Evolutionary conservation across 2,329 filamentous ascomycete genomes (phyloP), one percentile per base, ranked within the genome.

Genomic region (Aspergillus pseudoviridinutans): DNA sequence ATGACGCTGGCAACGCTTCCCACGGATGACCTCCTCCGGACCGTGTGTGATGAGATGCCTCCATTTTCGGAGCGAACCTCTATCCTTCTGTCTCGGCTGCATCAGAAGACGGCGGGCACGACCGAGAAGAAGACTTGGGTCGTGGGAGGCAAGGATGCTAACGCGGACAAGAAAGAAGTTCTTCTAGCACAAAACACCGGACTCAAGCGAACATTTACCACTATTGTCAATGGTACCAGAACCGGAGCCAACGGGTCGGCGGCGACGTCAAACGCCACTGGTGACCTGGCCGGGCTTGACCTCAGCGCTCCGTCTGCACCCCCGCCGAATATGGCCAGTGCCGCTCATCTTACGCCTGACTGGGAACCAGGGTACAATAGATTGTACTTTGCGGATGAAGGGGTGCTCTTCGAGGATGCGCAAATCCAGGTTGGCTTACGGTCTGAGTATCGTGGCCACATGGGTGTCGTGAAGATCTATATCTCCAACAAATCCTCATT

Each of bases 111-210:
- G 68, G 90, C 89, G 50, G 90, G 89, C 59, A 94, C 91, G 14
- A 96, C 91, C 71, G 94, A 99, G 74, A 95, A 95, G 78, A 86
- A 93, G 60, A 97, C 94, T 1, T 99, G 94, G 94, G 88, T 97
- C 27, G 90, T 97, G n/a, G 93, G 93, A 61, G 93, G 92, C 59
- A 97, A 96, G 77, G 92, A 95, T 71, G 93, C 92, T 57, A 97
- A 97, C 71, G 80, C 86, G 1, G 91, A 96, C 69, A 81, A 86
- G 49, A 84, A 87, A 56, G 92, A 96, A 72, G 84, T 96, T 58
- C 86, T 85, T 61, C 84, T 97, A 75, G 87, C 87, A 29, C 91
- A 94, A 74, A 88, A 88, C 60, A 87, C 87, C 10, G 90, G 90
- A 12, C 82, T 97, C 56, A 96, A 93, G 78, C 87, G 93, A 65